Conservation (phyloP, 1,139 yeast genomes). For the Hanseniaspora sp. region DNA sequence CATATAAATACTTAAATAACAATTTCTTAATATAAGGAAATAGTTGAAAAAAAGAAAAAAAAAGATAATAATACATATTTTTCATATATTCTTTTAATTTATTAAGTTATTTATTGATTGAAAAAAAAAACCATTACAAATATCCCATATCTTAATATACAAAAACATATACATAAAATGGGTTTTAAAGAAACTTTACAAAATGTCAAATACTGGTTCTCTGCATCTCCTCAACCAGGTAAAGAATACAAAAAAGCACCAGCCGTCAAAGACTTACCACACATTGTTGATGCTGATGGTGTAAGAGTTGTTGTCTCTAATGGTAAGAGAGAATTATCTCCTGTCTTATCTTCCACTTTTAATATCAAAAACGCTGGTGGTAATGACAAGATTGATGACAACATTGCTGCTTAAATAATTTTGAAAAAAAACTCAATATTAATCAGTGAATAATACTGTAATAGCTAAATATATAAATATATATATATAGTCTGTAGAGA, state of each 20-base stretch:
- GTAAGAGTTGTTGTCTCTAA: slow-evolving; percentile 23
- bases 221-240: slow-evolving; percentile 22
- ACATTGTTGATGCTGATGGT: slow-evolving; percentile 23
- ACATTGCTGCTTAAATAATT: slow-evolving; percentile 13
- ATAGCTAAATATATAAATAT: too few species aligned
- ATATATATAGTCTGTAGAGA: too few species aligned
- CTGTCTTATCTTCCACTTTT: slow-evolving; percentile 21
- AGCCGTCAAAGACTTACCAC: slow-evolving; percentile 21
- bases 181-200: slow-evolving; percentile 19
- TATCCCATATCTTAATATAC: too few species aligned
- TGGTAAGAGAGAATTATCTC: slow-evolving; percentile 23
- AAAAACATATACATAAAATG: slow-evolving; percentile 12
- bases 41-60: too few species aligned
- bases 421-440: neutral
- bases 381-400: slow-evolving; percentile 19
- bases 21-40: too few species aligned
- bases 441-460: neutral
- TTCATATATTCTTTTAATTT: too few species aligned
- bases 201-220: slow-evolving; percentile 20
- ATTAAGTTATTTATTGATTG: too few species aligned
- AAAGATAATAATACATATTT: too few species aligned
- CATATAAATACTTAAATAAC: too few species aligned
- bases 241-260: slow-evolving; percentile 22
- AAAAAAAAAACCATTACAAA: too few species aligned
- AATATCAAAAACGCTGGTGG: slow-evolving; percentile 17